Conservation (phyloP, 305 asterid species). For the Monarda citriodora region DNA sequence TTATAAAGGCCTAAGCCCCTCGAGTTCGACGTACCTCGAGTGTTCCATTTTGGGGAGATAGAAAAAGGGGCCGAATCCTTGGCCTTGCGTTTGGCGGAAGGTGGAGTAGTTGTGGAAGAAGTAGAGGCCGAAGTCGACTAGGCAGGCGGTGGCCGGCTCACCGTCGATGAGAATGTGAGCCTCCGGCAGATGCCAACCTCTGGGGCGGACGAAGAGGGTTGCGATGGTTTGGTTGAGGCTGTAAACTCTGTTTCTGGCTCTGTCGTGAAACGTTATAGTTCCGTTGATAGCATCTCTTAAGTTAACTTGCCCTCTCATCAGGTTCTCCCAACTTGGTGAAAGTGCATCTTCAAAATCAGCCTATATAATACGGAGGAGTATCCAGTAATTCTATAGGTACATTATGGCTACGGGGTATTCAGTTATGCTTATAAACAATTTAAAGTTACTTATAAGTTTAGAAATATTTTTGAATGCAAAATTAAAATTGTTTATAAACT, state of each 20-base stretch:
- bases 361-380: too few relatives aligned
- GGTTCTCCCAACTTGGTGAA: slow-evolving; percentile 93
- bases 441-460: too few relatives aligned
- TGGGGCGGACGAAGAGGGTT: slow-evolving; percentile 90
- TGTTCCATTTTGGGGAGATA: slow-evolving; percentile 98
- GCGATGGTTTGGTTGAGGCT: slow-evolving; percentile 77
- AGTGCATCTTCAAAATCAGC: slow-evolving; percentile 74
- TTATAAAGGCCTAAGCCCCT: too few relatives aligned
- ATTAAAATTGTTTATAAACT: too few relatives aligned
- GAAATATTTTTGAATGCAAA: too few relatives aligned
- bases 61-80: slow-evolving; percentile 90
- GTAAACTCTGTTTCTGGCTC: slow-evolving; percentile 70
- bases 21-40: too few relatives aligned
- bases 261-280: slow-evolving; percentile 73
- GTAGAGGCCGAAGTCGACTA: slow-evolving; percentile 92
- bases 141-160: slow-evolving; percentile 77
- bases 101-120: slow-evolving; percentile 73
- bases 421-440: too few relatives aligned
- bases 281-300: slow-evolving; percentile 87
- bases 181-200: slow-evolving; percentile 99
- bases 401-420: too few relatives aligned
- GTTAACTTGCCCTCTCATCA: slow-evolving; percentile 87
- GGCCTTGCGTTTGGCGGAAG: slow-evolving; percentile 66
- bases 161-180: slow-evolving; percentile 94
- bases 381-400: too few relatives aligned